Percentiles rank a stretch among this genome's conserved stretches.
Evolutionary conservation across 2,329 filamentous ascomycete genomes (phyloP).

Genomic region (Stenocarpella maydis): DNA sequence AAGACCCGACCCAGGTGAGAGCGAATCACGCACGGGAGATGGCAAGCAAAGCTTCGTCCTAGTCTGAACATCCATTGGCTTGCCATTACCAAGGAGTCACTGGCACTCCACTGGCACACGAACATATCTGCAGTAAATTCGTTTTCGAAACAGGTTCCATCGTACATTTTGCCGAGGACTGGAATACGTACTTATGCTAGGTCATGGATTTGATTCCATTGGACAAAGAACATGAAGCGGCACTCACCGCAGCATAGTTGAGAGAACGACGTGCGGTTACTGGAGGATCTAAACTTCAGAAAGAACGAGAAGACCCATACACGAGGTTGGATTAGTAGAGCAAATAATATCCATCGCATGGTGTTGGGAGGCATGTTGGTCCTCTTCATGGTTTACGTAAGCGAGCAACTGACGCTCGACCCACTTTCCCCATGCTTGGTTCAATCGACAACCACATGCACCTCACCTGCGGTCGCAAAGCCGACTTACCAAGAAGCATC

Average conservation of each 20-base stretch:
- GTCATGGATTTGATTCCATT: background rate
- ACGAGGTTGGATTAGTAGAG: too few relatives aligned
- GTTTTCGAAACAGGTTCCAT: too few relatives aligned
- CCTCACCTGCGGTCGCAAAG: conserved; percentile 4
- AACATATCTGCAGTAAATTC: background rate
- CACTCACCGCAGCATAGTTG: background rate
- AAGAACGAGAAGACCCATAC: background rate
- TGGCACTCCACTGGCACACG: background rate
- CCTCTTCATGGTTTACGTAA: background rate
- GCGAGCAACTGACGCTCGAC: background rate
- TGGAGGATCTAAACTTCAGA: too few relatives aligned
- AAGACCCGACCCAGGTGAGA: too few relatives aligned
- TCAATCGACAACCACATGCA: conserved; percentile 13
- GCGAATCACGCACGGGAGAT: background rate
- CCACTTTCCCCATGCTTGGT: background rate
- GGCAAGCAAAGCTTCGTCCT: background rate
- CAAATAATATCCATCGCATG: too few relatives aligned
- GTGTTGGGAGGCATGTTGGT: background rate
- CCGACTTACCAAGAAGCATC: conserved; percentile 1
- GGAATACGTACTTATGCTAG: background rate
- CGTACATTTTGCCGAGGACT: background rate
- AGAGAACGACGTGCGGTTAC: background rate
- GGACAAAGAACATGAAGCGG: background rate
- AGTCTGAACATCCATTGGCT: too few relatives aligned
- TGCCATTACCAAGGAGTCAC: background rate